Evolutionary conservation across 2,329 filamentous ascomycete genomes (phyloP), one percentile per base, ranked within the genome.

Genomic region (Monosporascus sp.): DNA sequence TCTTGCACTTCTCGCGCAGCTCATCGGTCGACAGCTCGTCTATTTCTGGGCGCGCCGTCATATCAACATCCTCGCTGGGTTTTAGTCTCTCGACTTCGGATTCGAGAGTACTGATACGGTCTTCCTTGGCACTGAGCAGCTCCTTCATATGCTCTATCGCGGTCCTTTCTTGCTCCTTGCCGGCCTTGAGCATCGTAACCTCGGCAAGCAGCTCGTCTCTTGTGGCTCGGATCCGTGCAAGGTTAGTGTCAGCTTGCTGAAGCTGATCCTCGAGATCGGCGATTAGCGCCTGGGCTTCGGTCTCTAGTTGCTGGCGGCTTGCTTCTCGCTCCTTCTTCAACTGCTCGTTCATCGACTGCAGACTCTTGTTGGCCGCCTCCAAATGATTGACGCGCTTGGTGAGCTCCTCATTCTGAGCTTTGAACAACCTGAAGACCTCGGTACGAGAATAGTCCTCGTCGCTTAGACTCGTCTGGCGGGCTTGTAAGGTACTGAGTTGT

Each of bases 381-480:
- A 97, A 73, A 62, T 93, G 86, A 68, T 99, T 99, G 64, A 96
- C 85, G 38, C 90, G 86, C 69, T 90, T 93, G 61, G 97, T 90
- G 8, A 96, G 82, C 62, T 97, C 93, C 65, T 97, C 94, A 62
- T 95, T 89, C 63, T 97, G 90, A 24, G 81, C 82, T 72, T 92
- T 95, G 65, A 97, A 81, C 57, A 89, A 84, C 72, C 96, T 97
- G 79, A 96, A 99, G 3, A 96, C 80, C 62, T 97, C 91, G 5
- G 91, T 96, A 53, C 90, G 85, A 41, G 91, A 86, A 66, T 95
- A 97, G 62, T 99, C 94, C 57, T 99, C 94, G 63, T 99, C 94
- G 0, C 89, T 88, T 45, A 92, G 75, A 51, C 82, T 85, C 15
- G 89, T 85, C 47, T 89, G 77, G 67, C 85, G 79, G 17, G 75